Percentiles rank a stretch among this genome's conserved stretches.
These are phyloP conservation scores for Amanita muscaria DNA, from an alignment of 768 basidiomycete genomes.

Conservation along the genomic window DNA sequence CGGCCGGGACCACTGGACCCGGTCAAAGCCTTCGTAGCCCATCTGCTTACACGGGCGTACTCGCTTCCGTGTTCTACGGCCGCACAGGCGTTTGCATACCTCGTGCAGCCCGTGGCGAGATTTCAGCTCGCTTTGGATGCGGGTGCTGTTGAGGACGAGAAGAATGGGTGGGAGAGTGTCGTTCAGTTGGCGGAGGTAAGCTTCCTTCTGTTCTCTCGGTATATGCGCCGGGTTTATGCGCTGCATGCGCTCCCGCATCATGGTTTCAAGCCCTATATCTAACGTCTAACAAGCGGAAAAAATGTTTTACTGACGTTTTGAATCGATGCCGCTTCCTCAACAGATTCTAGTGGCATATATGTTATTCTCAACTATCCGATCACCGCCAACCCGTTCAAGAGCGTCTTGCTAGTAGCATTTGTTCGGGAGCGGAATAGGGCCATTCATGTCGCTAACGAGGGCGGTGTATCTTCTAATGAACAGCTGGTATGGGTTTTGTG, in stretches of 20 bases:
- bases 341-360: constrained; percentile 75
- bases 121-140: constrained; percentile 75
- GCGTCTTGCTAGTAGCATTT: constrained; percentile 59
- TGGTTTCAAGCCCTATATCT: no score
- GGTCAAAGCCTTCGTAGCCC: constrained; percentile 54
- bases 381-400: constrained; percentile 74
- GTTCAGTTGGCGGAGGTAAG: constrained; percentile 42
- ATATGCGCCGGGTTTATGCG: no score
- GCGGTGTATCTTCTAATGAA: constrained; percentile 53
- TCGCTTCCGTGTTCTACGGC: constrained; percentile 70
- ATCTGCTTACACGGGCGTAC: constrained; percentile 58
- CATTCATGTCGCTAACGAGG: constrained; percentile 36
- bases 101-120: constrained; percentile 66
- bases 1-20: constrained; percentile 26
- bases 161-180: background rate
- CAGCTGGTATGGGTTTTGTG: constrained; percentile 82
- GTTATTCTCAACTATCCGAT: constrained; percentile 70
- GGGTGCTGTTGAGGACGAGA: constrained; percentile 18
- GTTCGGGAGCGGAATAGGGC: constrained; percentile 60
- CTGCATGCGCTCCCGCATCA: no score
- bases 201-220: constrained; percentile 9
- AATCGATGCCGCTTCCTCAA: constrained; percentile 44
- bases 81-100: constrained; percentile 64
- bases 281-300: no score
- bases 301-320: no score